A percentile compares a stretch with the other conserved stretches of the same genome.
Evolutionary conservation across 495 filamentous ascomycete genomes (phyloP).

Genomic region (Diplogelasinospora grovesii): DNA sequence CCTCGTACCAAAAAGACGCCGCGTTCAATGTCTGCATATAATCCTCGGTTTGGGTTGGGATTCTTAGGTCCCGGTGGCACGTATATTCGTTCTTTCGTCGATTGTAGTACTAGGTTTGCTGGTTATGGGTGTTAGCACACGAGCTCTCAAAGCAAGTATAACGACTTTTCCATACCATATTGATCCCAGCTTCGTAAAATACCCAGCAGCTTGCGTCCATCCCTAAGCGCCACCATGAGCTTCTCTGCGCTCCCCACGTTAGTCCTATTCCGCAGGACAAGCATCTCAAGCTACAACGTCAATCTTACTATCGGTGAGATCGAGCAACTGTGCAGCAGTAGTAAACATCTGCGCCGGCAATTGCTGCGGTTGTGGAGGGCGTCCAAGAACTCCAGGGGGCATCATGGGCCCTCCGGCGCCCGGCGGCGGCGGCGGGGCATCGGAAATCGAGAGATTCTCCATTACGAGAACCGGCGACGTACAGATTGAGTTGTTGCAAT

Average conservation of each 20-base stretch:
- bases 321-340: slow-evolving; percentile 87
- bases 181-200: slow-evolving; percentile 96
- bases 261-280: no score
- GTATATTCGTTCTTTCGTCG: slow-evolving; percentile 81
- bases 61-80: slow-evolving; percentile 37
- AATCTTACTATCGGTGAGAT: slow-evolving; percentile 88
- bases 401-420: slow-evolving; percentile 19
- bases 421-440: slow-evolving; percentile 29
- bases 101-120: slow-evolving; percentile 94
- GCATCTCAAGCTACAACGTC: no score
- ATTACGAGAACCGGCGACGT: slow-evolving; percentile 28
- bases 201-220: slow-evolving; percentile 88
- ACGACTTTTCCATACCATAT: slow-evolving; percentile 60
- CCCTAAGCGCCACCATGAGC: slow-evolving; percentile 78
- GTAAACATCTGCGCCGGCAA: slow-evolving; percentile 94
- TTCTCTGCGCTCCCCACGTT: slow-evolving; percentile 61
- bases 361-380: slow-evolving; percentile 45
- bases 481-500: no score
- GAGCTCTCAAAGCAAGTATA: neutral
- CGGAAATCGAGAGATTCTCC: slow-evolving; percentile 43
- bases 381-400: slow-evolving; percentile 20
- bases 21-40: slow-evolving; percentile 71
- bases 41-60: slow-evolving; percentile 26
- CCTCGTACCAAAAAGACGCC: slow-evolving; percentile 87
- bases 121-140: slow-evolving; percentile 11